A percentile compares a stretch with the other conserved stretches of the same genome.
phyloP scores from a whole-genome alignment of 2,329 filamentous ascomycete species.

The Gaeumannomyces tritici region DNA sequence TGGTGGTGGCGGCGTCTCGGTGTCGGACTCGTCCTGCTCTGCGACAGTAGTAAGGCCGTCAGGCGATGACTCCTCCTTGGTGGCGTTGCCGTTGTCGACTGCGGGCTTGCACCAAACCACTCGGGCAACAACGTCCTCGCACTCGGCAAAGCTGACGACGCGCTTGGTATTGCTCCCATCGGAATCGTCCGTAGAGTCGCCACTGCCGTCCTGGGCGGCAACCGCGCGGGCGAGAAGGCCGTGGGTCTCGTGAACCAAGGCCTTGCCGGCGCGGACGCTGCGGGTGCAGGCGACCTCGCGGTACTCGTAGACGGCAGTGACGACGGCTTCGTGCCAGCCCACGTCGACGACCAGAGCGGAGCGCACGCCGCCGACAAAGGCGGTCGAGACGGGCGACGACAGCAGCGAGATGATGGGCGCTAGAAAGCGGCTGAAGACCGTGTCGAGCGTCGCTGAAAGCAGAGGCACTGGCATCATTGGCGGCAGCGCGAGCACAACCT shows the following conservation, averaged over 20 bases:
- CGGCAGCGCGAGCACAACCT: conserved; percentile 62
- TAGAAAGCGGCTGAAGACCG: conserved; percentile 73
- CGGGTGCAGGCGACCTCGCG: conserved; percentile 65
- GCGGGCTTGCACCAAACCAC: conserved; percentile 65
- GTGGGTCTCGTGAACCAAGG: conserved; percentile 61
- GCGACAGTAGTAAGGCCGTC: conserved; percentile 40
- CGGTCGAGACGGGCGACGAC: conserved; percentile 63
- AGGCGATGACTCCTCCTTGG: conserved; percentile 6
- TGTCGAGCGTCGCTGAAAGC: conserved; percentile 55
- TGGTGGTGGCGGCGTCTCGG: conserved; percentile 18
- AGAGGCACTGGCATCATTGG: conserved; percentile 12
- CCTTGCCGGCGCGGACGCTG: conserved; percentile 65
- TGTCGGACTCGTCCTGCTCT: conserved; percentile 43
- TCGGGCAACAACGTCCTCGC: conserved; percentile 67
- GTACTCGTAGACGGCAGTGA: conserved; percentile 86
- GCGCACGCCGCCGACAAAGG: conserved; percentile 72
- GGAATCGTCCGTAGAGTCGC: conserved; percentile 13
- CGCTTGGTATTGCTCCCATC: conserved; percentile 16
- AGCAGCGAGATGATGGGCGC: conserved; percentile 73
- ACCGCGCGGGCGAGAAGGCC: conserved; percentile 39
- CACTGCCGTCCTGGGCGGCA: background rate
- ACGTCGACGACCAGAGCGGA: conserved; percentile 84
- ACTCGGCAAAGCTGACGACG: conserved; percentile 62
- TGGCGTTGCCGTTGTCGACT: conserved; percentile 5
- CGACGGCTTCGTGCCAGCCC: conserved; percentile 82